Percentiles rank a stretch among this genome's conserved stretches.
These are phyloP conservation scores for Hyphopichia fennica DNA, from an alignment of 1,139 yeast genomes.

Conservation along the genomic window DNA sequence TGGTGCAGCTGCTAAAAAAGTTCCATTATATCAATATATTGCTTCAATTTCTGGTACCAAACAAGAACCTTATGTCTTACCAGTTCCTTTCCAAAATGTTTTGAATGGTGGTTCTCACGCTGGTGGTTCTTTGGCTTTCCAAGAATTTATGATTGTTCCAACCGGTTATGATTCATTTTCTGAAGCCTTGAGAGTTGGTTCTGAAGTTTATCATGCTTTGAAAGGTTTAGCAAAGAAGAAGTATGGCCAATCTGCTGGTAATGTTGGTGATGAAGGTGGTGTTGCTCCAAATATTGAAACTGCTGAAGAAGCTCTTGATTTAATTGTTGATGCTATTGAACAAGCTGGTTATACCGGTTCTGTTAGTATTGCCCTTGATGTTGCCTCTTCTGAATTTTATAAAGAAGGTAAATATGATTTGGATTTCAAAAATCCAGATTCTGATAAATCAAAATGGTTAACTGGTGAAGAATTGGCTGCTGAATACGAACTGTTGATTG, in stretches of 20 bases:
- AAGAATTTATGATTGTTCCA: constrained; percentile 95
- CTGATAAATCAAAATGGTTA: constrained; percentile 81
- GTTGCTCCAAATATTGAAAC: constrained; percentile 90
- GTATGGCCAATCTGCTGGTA: constrained; percentile 92
- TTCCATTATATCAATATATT: constrained; percentile 79
- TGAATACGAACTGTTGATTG: constrained; percentile 67
- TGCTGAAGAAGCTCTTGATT: constrained; percentile 88
- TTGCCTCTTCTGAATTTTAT: constrained; percentile 91
- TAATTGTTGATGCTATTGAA: constrained; percentile 79
- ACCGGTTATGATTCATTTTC: constrained; percentile 75
- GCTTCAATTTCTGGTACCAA: constrained; percentile 62
- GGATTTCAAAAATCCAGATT: constrained; percentile 89
- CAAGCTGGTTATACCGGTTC: constrained; percentile 85
- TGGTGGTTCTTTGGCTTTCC: constrained; percentile 93
- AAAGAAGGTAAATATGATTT: constrained; percentile 89
- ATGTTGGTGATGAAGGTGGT: constrained; percentile 98
- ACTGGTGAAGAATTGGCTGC: constrained; percentile 77
- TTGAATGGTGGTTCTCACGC: constrained; percentile 97
- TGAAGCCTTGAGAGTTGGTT: constrained; percentile 86
- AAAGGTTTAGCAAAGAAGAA: constrained; percentile 80
- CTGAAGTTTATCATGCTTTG: constrained; percentile 89
- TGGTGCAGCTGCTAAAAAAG: constrained; percentile 80
- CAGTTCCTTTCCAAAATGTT: constrained; percentile 93
- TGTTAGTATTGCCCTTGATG: constrained; percentile 81
- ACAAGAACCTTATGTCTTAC: constrained; percentile 66